Percentiles rank a stretch among this genome's conserved stretches.
These are phyloP conservation scores for Paraglomus brasilianum DNA, from an alignment of 192 early-diverging fungal genomes.

Conservation along the genomic window DNA sequence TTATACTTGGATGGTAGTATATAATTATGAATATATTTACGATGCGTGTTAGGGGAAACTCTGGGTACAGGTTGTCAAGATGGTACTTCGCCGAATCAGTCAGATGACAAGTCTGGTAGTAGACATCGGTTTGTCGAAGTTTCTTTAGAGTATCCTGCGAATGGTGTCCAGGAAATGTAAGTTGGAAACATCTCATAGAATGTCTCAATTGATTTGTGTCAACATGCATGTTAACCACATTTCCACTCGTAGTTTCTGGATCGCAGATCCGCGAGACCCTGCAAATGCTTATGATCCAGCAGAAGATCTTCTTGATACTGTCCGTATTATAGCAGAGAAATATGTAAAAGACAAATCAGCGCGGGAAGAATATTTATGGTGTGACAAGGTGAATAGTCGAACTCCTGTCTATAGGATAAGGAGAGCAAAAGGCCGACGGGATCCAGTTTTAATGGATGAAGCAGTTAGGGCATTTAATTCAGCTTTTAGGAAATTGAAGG, in stretches of 20 bases:
- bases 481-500: conserved; percentile 49
- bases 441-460: conserved; percentile 62
- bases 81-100: too few relatives aligned
- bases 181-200: background rate
- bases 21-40: too few relatives aligned
- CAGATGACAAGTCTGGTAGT: too few relatives aligned
- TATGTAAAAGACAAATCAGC: conserved; percentile 52
- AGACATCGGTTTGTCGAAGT: background rate
- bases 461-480: conserved; percentile 74
- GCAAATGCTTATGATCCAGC: conserved; percentile 82
- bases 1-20: too few relatives aligned
- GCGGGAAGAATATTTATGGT: conserved; percentile 59
- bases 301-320: conserved; percentile 74
- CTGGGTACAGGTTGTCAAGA: too few relatives aligned
- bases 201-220: background rate
- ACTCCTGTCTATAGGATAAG: conserved; percentile 48
- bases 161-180: conserved; percentile 42
- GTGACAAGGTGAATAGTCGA: conserved; percentile 65
- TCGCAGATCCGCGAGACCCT: conserved; percentile 48
- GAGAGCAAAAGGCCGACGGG: conserved; percentile 72
- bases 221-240: conserved; percentile 17
- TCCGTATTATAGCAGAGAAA: conserved; percentile 62
- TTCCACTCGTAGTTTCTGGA: conserved; percentile 31
- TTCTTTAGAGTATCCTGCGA: conserved; percentile 43
- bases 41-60: too few relatives aligned